These are phyloP conservation scores for barrel medic (Medicago truncatula) DNA, from an alignment of 306 rosid species.

Conservation along the genomic window MtrunA17r5.0-ANR NC_053043.1:30394501-30395000, in stretches of 20 bases:
- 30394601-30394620: conserved; percentile 11
- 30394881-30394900: neutral
- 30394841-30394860: conserved; percentile 10
- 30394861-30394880: neutral
- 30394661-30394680: conserved; percentile 57
- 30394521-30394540: conserved; percentile 9
- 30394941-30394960: neutral
- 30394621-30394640: conserved; percentile 21
- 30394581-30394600: neutral
- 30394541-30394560: neutral
- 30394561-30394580: conserved; percentile 2
- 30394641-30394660: conserved; percentile 41
- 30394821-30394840: conserved; percentile 40
- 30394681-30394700: conserved; percentile 80
- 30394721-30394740: conserved; percentile 93
- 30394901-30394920: conserved; percentile 10
- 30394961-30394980: neutral
- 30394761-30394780: conserved; percentile 88
- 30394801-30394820: conserved; percentile 84
- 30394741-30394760: conserved; percentile 94
- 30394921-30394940: neutral
- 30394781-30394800: conserved; percentile 91
- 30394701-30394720: conserved; percentile 85
- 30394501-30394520: neutral
- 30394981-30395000: neutral